These are phyloP conservation scores for Lentinula detonsa DNA, from an alignment of 768 basidiomycete genomes.

Conservation along the genomic window DNA sequence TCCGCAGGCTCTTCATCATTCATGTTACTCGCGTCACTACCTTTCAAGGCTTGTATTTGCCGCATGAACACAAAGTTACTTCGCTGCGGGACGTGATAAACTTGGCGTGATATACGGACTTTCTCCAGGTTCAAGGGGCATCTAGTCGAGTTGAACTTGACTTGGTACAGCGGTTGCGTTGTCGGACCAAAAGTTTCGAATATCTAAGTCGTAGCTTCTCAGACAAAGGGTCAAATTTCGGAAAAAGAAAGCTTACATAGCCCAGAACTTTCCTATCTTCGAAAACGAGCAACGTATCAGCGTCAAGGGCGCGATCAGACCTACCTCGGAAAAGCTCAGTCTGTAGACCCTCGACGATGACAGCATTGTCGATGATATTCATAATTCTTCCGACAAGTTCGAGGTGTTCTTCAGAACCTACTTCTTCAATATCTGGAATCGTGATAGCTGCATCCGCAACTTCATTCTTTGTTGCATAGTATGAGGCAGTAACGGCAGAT, in stretches of 20 bases:
- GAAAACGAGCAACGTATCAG: slow-evolving; percentile 87
- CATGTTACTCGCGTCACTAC: slow-evolving; percentile 92
- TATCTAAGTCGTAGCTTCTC: slow-evolving; percentile 41
- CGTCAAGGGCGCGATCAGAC: slow-evolving; percentile 69
- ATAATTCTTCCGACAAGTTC: slow-evolving; percentile 76
- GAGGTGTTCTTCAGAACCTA: slow-evolving; percentile 58
- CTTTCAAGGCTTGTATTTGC: slow-evolving; percentile 64
- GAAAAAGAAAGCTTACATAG: slow-evolving; percentile 45
- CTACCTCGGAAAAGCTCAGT: slow-evolving; percentile 36
- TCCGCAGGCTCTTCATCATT: slow-evolving; percentile 92
- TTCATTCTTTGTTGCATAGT: slow-evolving; percentile 69
- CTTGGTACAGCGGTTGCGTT: slow-evolving; percentile 81
- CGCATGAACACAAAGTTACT: slow-evolving; percentile 83
- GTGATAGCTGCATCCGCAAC: slow-evolving; percentile 49
- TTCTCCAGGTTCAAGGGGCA: slow-evolving; percentile 57
- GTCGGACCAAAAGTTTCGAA: slow-evolving; percentile 97
- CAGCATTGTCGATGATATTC: slow-evolving; percentile 66
- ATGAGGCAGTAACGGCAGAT: slow-evolving; percentile 28
- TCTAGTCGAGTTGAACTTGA: slow-evolving; percentile 61
- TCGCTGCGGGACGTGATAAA: slow-evolving; percentile 77
- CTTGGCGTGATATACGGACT: slow-evolving; percentile 49
- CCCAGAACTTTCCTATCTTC: slow-evolving; percentile 88
- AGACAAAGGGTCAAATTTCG: slow-evolving; percentile 3
- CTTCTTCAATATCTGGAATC: slow-evolving; percentile 58
- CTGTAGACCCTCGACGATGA: slow-evolving; percentile 62